Conservation (phyloP, 2,329 filamentous ascomycete species). For the Fusarium sp. region DNA sequence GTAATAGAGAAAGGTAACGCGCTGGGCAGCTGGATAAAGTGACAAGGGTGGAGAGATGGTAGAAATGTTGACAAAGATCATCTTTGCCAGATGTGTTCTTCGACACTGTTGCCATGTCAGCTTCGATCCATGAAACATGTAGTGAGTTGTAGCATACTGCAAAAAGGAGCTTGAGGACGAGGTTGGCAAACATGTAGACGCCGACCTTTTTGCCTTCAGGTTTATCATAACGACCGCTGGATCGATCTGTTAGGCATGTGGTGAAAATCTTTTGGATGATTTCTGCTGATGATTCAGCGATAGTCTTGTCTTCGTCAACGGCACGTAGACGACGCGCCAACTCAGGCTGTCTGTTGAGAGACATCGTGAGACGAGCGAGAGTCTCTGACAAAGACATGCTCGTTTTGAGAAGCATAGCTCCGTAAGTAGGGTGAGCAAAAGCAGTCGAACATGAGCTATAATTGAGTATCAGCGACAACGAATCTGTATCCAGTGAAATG, state of each 20-base stretch:
- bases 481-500: background rate
- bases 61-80: constrained; percentile 90
- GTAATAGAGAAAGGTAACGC: constrained; percentile 94
- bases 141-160: constrained; percentile 64
- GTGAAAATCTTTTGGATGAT: constrained; percentile 92
- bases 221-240: constrained; percentile 71
- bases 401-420: constrained; percentile 83
- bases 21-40: constrained; percentile 85
- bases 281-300: constrained; percentile 89
- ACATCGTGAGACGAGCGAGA: constrained; percentile 85
- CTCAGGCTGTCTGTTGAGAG: constrained; percentile 82
- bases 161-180: constrained; percentile 89
- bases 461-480: constrained; percentile 5
- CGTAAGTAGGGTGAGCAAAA: constrained; percentile 81
- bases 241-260: constrained; percentile 86
- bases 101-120: constrained; percentile 67
- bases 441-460: constrained; percentile 83
- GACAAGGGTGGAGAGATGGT: constrained; percentile 83
- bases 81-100: constrained; percentile 84
- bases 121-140: background rate
- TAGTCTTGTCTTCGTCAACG: constrained; percentile 74
- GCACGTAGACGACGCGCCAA: constrained; percentile 75
- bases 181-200: constrained; percentile 92
- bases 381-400: constrained; percentile 85
- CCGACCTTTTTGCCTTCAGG: constrained; percentile 88